A percentile compares a stretch with the other conserved stretches of the same genome.
phyloP scores from a whole-genome alignment of 441 rosid species.

The Omphalea diandra region DNA sequence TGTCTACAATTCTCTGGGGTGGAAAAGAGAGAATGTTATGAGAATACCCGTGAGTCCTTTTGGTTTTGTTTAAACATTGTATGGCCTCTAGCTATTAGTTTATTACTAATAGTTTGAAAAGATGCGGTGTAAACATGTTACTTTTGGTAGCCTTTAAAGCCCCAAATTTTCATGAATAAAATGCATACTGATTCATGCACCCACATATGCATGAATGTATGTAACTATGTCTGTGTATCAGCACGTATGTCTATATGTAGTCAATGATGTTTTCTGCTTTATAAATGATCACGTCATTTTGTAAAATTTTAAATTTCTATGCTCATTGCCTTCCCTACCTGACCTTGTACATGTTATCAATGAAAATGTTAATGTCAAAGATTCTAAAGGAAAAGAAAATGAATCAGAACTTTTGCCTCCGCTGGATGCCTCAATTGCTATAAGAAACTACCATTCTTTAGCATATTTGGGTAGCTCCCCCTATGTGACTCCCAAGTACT shows the following conservation, averaged over 20 bases:
- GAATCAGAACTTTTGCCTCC: conserved; percentile 83
- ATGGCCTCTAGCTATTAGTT: neutral
- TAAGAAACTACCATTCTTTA: conserved; percentile 67
- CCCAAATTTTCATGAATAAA: no score
- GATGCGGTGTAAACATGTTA: neutral
- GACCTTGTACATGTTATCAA: conserved; percentile 53
- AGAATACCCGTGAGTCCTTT: conserved; percentile 79
- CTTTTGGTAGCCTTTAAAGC: conserved; percentile 8
- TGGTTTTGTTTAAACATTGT: neutral
- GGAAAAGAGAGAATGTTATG: conserved; percentile 86
- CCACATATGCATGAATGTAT: no score
- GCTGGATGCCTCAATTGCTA: conserved; percentile 45
- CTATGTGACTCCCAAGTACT: conserved; percentile 61
- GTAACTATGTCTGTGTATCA: no score
- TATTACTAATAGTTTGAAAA: neutral
- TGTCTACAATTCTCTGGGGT: conserved; percentile 91
- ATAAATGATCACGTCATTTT: neutral
- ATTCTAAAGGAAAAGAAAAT: conserved; percentile 77
- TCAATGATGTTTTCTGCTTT: conserved; percentile 1
- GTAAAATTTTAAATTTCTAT: neutral
- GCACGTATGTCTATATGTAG: no score
- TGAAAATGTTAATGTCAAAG: conserved; percentile 61
- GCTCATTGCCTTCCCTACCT: conserved; percentile 12
- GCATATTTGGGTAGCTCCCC: conserved; percentile 73
- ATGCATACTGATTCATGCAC: no score